Evolutionary conservation across 1,284 basidiomycete genomes (phyloP).

Genomic region (Erythrobasidium hasegawianum): DNA sequence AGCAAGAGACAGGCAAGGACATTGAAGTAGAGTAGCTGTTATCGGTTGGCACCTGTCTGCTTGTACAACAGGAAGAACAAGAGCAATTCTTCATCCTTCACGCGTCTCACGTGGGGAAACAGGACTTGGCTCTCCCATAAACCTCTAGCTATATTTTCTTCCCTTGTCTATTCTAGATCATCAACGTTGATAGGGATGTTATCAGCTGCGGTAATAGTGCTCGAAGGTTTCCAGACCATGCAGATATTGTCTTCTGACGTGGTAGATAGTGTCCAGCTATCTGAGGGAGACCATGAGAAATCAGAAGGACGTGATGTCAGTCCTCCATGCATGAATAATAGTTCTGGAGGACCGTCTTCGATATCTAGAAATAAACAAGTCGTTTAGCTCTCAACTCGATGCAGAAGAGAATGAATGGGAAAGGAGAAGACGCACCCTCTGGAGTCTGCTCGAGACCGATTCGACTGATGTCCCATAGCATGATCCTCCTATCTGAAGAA

Average conservation of each 20-base stretch:
- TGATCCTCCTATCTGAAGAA: constrained; percentile 85
- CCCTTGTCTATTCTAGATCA: constrained; percentile 14
- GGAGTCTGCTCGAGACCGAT: constrained; percentile 96
- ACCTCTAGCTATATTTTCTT: no score
- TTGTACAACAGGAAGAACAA: neutral
- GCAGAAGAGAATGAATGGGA: no score
- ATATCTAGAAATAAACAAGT: constrained; percentile 18
- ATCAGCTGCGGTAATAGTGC: constrained; percentile 69
- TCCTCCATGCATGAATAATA: constrained; percentile 67
- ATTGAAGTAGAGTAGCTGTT: no score
- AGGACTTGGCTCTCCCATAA: no score
- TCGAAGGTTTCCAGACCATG: constrained; percentile 84
- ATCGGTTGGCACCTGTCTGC: no score
- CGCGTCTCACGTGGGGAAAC: no score
- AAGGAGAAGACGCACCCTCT: constrained; percentile 64
- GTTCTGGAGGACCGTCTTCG: constrained; percentile 90
- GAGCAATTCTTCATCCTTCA: no score
- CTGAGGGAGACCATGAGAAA: constrained; percentile 74
- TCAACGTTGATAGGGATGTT: constrained; percentile 24
- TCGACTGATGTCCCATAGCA: constrained; percentile 89
- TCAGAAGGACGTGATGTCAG: constrained; percentile 55
- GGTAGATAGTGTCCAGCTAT: constrained; percentile 71
- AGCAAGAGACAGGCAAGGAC: no score
- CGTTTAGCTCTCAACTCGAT: no score
- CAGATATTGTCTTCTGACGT: constrained; percentile 81